phyloP scores from a whole-genome alignment of 2,329 filamentous ascomycete genomes.

The Phaeosphaeriaceae sp. region DNA sequence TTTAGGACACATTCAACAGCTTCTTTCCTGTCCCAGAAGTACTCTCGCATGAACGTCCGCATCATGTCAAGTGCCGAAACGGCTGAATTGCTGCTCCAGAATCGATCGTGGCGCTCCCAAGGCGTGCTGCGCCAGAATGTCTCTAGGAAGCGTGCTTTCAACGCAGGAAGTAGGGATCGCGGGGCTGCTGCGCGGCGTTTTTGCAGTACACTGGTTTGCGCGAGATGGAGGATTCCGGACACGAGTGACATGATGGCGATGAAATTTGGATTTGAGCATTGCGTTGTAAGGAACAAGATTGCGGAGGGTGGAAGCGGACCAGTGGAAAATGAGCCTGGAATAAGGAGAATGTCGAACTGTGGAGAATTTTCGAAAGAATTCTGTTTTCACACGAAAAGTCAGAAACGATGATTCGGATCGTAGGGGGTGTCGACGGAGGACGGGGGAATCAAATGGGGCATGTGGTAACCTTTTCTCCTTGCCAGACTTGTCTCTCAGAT shows the following conservation, averaged over 20 bases:
- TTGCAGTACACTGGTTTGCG: constrained; percentile 36
- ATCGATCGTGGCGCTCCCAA: constrained; percentile 39
- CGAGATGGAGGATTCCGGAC: constrained; percentile 39
- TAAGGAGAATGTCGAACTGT: constrained; percentile 45
- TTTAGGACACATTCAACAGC: constrained; percentile 38
- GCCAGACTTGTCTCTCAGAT: constrained; percentile 43
- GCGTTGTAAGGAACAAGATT: constrained; percentile 34
- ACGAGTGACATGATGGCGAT: constrained; percentile 41
- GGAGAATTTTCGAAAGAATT: constrained; percentile 45
- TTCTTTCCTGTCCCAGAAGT: constrained; percentile 45
- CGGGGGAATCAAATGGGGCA: constrained; percentile 22
- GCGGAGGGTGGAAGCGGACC: constrained; percentile 28
- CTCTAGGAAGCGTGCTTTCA: constrained; percentile 37
- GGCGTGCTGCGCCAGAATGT: constrained; percentile 36
- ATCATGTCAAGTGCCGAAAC: constrained; percentile 43
- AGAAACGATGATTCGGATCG: neutral
- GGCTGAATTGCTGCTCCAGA: constrained; percentile 44
- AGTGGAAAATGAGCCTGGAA: constrained; percentile 40
- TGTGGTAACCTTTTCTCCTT: constrained; percentile 47
- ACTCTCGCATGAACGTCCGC: constrained; percentile 43
- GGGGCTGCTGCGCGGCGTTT: constrained; percentile 38
- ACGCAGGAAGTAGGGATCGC: constrained; percentile 26
- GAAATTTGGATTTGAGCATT: constrained; percentile 31
- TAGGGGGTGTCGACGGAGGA: neutral
- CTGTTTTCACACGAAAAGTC: constrained; percentile 14